phyloP scores from a whole-genome alignment of 805 yeast genomes.

The Yarrowia divulgata region DNA sequence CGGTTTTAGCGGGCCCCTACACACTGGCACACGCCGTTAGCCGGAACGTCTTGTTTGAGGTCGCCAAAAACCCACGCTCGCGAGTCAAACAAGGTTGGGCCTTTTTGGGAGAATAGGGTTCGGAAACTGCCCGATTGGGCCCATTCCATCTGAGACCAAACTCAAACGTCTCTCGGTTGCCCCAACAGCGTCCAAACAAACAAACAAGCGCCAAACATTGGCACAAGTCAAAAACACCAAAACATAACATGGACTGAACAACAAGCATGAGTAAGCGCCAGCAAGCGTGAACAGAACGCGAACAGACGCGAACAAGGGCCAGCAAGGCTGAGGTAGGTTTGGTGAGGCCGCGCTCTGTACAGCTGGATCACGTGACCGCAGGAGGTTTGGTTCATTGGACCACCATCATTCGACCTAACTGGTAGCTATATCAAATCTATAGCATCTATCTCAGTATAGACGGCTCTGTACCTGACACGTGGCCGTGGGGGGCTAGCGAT shows the following conservation, averaged over 20 bases:
- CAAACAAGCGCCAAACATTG: constrained; percentile 21
- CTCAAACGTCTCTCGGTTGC: constrained; percentile 10
- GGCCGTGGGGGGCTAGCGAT: too few relatives aligned
- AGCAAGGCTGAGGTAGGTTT: constrained; percentile 5
- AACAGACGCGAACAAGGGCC: neutral
- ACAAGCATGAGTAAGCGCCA: neutral
- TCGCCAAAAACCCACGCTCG: constrained; percentile 38
- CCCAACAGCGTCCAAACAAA: constrained; percentile 39
- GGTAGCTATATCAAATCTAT: too few relatives aligned
- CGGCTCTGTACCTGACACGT: too few relatives aligned
- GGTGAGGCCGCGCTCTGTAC: constrained; percentile 11
- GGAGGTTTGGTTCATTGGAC: too few relatives aligned
- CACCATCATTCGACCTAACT: too few relatives aligned
- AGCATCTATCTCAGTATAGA: too few relatives aligned
- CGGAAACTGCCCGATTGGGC: neutral
- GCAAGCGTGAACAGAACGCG: neutral
- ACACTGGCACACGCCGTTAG: neutral
- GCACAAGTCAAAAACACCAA: constrained; percentile 13
- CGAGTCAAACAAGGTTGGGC: constrained; percentile 16
- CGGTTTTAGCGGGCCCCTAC: neutral
- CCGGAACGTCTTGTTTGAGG: neutral
- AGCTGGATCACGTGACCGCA: neutral
- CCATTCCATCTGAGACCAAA: constrained; percentile 33
- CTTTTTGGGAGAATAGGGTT: constrained; percentile 17
- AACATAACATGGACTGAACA: neutral